These are phyloP conservation scores for Chytridiales sp. DNA, from an alignment of 371 early-diverging fungal genomes.

Conservation along the genomic window DNA sequence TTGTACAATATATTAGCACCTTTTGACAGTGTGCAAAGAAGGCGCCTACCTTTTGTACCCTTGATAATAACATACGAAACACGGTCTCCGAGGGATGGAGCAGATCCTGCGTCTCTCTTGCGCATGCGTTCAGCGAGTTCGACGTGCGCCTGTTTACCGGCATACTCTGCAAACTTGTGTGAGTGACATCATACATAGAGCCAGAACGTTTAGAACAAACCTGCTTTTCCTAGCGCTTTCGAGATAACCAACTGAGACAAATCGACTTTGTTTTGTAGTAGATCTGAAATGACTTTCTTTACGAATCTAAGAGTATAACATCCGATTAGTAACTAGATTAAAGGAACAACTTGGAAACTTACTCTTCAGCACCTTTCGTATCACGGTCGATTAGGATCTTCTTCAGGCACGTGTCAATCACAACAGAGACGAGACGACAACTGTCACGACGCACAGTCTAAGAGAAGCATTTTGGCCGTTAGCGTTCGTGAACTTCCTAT, in stretches of 20 bases:
- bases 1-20: background rate
- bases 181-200: background rate
- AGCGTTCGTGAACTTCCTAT: too few relatives aligned
- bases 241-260: slow-evolving; percentile 97
- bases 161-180: slow-evolving; percentile 71
- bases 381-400: slow-evolving; percentile 93
- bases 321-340: background rate
- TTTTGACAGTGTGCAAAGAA: background rate
- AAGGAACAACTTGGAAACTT: slow-evolving; percentile 32
- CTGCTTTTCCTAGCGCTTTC: slow-evolving; percentile 93
- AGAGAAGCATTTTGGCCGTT: slow-evolving; percentile 4
- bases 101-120: slow-evolving; percentile 94
- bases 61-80: slow-evolving; percentile 99
- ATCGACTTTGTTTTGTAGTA: slow-evolving; percentile 97
- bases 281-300: slow-evolving; percentile 88
- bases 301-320: slow-evolving; percentile 62
- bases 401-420: slow-evolving; percentile 92
- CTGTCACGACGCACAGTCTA: slow-evolving; percentile 99
- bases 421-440: slow-evolving; percentile 91
- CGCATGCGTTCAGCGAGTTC: slow-evolving; percentile 97
- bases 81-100: slow-evolving; percentile 97
- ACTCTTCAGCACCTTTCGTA: slow-evolving; percentile 85
- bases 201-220: slow-evolving; percentile 25
- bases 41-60: slow-evolving; percentile 71
- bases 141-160: slow-evolving; percentile 96